Conservation (phyloP, 2,329 filamentous ascomycete genomes). For the Fusarium avenaceum region DNA sequence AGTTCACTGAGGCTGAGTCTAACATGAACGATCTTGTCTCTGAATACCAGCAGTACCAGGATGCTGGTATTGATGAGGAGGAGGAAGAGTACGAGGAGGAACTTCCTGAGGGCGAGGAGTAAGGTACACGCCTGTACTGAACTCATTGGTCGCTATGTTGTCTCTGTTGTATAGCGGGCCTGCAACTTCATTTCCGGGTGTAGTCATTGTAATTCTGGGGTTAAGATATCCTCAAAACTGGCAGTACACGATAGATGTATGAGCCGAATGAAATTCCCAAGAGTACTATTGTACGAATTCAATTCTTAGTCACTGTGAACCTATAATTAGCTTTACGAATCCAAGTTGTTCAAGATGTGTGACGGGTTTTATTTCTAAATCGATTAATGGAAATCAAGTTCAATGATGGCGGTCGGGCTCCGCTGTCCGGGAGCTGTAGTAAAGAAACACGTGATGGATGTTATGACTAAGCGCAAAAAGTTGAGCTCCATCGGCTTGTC, state of each 20-base stretch:
- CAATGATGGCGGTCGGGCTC: constrained; percentile 3
- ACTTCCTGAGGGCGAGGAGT: constrained; percentile 79
- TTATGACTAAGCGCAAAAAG: constrained; percentile 56
- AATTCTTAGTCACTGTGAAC: constrained; percentile 11
- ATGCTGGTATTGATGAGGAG: constrained; percentile 95
- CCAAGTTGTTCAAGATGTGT: background rate
- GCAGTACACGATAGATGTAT: constrained; percentile 53
- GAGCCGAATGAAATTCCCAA: constrained; percentile 48
- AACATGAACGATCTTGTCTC: constrained; percentile 99
- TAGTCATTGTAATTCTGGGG: constrained; percentile 53
- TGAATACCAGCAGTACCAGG: constrained; percentile 99
- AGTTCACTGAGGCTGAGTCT: constrained; percentile 99
- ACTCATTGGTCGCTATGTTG: constrained; percentile 25
- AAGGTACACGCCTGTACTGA: constrained; percentile 33
- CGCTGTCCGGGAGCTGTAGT: background rate
- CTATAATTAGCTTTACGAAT: background rate
- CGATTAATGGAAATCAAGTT: background rate
- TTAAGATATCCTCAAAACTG: constrained; percentile 58
- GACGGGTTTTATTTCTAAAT: background rate
- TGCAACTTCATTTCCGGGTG: constrained; percentile 53
- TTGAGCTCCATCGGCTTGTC: constrained; percentile 39
- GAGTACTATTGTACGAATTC: constrained; percentile 51
- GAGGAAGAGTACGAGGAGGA: constrained; percentile 97
- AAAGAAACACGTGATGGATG: constrained; percentile 50
- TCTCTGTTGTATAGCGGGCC: constrained; percentile 45